These are phyloP conservation scores for Sideroxylon spinosum DNA, from an alignment of 179 eudicot genomes.

Conservation along the genomic window DNA sequence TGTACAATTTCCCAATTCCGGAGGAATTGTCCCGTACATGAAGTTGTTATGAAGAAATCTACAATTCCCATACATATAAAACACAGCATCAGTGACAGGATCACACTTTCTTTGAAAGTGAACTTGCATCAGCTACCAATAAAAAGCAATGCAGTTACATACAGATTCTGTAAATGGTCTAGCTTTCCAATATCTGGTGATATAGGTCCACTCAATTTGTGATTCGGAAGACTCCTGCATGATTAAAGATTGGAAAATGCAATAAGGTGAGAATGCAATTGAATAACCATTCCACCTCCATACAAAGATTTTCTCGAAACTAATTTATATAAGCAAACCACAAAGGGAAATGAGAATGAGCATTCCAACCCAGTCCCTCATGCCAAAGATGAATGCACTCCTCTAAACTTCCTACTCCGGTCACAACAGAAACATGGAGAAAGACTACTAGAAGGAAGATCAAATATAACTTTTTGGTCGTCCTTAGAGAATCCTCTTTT, in stretches of 20 bases:
- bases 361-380: no score
- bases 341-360: no score
- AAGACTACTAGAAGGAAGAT: no score
- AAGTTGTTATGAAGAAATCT: slow-evolving; percentile 87
- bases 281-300: no score
- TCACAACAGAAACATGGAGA: no score
- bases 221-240: slow-evolving; percentile 82
- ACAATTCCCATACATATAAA: slow-evolving; percentile 21
- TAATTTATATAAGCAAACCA: no score
- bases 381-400: no score
- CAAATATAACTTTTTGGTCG: neutral
- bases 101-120: neutral
- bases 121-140: slow-evolving; percentile 3
- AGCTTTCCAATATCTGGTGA: slow-evolving; percentile 90
- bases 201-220: slow-evolving; percentile 81
- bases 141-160: slow-evolving; percentile 32
- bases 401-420: no score
- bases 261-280: no score
- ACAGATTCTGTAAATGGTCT: slow-evolving; percentile 75
- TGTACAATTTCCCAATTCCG: slow-evolving; percentile 88
- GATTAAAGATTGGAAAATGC: slow-evolving; percentile 11
- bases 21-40: slow-evolving; percentile 84
- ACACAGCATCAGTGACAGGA: slow-evolving; percentile 10
- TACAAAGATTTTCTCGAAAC: no score
- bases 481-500: neutral